Percentiles rank a stretch among this genome's conserved stretches.
Evolutionary conservation across 1,139 yeast species (phyloP).

Genomic region (Hanseniaspora gamundiae): DNA sequence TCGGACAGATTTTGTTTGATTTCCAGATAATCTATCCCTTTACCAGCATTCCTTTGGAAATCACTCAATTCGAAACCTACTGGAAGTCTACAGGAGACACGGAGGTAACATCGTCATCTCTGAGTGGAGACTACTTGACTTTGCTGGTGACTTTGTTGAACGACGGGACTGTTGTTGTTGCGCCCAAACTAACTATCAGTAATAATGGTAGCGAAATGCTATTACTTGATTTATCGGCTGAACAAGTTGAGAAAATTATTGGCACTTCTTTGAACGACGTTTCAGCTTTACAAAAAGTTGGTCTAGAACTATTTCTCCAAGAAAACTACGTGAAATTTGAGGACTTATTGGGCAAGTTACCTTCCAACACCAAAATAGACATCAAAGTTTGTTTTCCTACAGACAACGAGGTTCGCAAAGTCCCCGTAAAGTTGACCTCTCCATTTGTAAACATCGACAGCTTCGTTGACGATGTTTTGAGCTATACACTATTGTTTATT

Average conservation of each 20-base stretch:
- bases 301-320: conserved; percentile 20
- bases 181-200: conserved; percentile 58
- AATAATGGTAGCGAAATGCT: conserved; percentile 41
- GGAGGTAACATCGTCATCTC: conserved; percentile 77
- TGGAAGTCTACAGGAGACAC: conserved; percentile 73
- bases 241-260: conserved; percentile 24
- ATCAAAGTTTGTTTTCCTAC: conserved; percentile 80
- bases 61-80: conserved; percentile 87
- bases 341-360: conserved; percentile 42
- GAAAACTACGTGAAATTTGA: conserved; percentile 48
- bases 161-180: conserved; percentile 80
- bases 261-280: conserved; percentile 23
- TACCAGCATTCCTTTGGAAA: conserved; percentile 52
- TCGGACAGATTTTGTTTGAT: conserved; percentile 69
- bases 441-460: conserved; percentile 42
- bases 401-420: conserved; percentile 40
- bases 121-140: conserved; percentile 68
- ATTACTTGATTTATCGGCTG: conserved; percentile 31
- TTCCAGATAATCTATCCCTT: conserved; percentile 87
- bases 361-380: conserved; percentile 53
- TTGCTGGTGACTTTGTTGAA: conserved; percentile 58
- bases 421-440: conserved; percentile 41
- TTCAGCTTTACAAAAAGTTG: conserved; percentile 7
- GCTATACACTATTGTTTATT: conserved; percentile 68
- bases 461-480: conserved; percentile 64